phyloP scores from a whole-genome alignment of 2,329 filamentous ascomycete species.

The Xylariaceae sp. region DNA sequence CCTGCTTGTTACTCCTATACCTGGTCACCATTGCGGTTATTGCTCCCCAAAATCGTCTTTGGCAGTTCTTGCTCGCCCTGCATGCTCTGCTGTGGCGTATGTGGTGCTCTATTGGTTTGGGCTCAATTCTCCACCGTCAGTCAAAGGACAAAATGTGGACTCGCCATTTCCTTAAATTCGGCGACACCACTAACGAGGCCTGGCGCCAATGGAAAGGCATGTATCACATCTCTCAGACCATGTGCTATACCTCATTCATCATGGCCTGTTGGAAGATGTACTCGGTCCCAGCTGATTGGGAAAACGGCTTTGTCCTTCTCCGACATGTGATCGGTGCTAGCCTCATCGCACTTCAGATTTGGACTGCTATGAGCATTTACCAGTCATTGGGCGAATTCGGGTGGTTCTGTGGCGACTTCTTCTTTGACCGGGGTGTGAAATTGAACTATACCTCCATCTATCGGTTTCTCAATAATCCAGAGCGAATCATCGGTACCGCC shows the following conservation, averaged over 20 bases:
- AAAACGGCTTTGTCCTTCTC: constrained; percentile 76
- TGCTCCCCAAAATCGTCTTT: constrained; percentile 72
- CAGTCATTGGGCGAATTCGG: constrained; percentile 95
- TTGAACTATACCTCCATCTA: constrained; percentile 97
- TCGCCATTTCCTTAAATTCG: constrained; percentile 94
- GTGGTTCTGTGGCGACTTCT: constrained; percentile 99
- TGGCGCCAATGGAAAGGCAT: constrained; percentile 98
- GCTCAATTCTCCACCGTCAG: constrained; percentile 78
- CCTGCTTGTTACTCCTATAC: constrained; percentile 72
- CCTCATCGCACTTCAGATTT: constrained; percentile 81
- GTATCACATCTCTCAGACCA: constrained; percentile 86
- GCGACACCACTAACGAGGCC: constrained; percentile 83
- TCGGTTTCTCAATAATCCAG: constrained; percentile 95
- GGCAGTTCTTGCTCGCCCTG: constrained; percentile 73
- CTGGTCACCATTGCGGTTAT: constrained; percentile 68
- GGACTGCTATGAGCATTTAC: constrained; percentile 91
- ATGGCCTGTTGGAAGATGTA: constrained; percentile 98
- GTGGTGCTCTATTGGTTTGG: constrained; percentile 89
- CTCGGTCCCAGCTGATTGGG: constrained; percentile 78
- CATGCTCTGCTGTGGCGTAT: constrained; percentile 81
- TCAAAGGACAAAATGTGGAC: constrained; percentile 93
- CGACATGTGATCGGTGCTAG: constrained; percentile 81
- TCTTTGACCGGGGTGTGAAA: constrained; percentile 85
- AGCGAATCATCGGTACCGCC: constrained; percentile 86
- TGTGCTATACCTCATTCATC: constrained; percentile 85